Evolutionary conservation across 352 stramenopile genomes (phyloP), one percentile per base, ranked within the genome.

Genomic region (Pythium aristosporum): DNA sequence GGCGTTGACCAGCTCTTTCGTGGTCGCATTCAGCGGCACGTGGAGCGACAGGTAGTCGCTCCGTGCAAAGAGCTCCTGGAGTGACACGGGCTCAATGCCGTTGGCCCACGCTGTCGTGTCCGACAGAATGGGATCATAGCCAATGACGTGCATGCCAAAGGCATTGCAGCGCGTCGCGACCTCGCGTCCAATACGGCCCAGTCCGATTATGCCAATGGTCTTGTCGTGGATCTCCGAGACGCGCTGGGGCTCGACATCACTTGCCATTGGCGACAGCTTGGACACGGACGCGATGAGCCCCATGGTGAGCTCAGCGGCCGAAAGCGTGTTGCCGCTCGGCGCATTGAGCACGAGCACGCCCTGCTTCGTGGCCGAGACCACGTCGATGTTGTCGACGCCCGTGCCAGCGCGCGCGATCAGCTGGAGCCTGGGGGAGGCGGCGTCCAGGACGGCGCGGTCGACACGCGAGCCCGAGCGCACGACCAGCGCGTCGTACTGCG

Each of bases 41-140:
- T 99, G 97, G 21, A 99, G 82, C 48, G 88, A 96, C 75, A 99
- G 97, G 79, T 98, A 98, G 84, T 99, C 96, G 51, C 89, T 96
- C 51, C 88, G 80, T 18, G 80, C 79, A 39, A 97, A 96, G 52
- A 98, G 83, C 63, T 97, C 87, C 20, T 82, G 61, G 15, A 98
- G 73, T 18, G 81, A 64, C 13, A 97, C 87, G 20, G 89, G 87
- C 61, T 97, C 90, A 50, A 98, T 79, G 46, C 85, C 89, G 51
- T 89, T 68, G 8, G 74, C 57, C 58, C 87, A 85, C 55, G 92
- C 86, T 42, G 88, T 94, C 12, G 76, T 72, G 58, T 91, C 85
- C 37, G 90, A 96, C n/a, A 98, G 75, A 62, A 98, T 92, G 30
- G 92, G 89, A 56, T 98, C 94, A 76, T 97, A 98, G 30, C 88